Evolutionary conservation across 495 filamentous ascomycete genomes (phyloP).

Genomic region (Neurospora sp.): DNA sequence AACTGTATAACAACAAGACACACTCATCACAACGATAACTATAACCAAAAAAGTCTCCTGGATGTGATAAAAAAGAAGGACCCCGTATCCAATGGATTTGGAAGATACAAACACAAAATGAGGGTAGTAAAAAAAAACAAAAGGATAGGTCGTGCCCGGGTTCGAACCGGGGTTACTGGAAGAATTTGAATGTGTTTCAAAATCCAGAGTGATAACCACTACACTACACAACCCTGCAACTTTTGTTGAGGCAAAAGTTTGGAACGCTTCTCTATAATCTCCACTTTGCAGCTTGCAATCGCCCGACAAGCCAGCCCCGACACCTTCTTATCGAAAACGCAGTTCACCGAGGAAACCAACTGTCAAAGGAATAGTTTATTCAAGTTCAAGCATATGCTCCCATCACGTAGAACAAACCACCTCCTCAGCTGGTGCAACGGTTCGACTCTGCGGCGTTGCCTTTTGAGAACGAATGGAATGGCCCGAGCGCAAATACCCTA

Average conservation of each 20-base stretch:
- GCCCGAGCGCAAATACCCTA: not conserved
- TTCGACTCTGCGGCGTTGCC: not conserved
- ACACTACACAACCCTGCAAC: not conserved
- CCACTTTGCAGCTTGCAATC: not conserved
- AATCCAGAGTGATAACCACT: slow-evolving; percentile 1
- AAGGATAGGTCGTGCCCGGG: not conserved
- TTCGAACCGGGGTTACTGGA: not conserved
- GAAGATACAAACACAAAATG: not conserved
- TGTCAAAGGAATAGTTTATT: not conserved
- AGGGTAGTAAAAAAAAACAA: not conserved
- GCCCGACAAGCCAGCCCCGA: not conserved
- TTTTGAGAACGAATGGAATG: not conserved
- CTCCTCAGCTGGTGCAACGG: not conserved
- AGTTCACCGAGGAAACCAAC: not conserved
- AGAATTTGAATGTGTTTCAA: not conserved
- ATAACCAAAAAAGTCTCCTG: too few species aligned
- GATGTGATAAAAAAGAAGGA: not conserved
- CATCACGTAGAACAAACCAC: not conserved
- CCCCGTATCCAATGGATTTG: too few species aligned
- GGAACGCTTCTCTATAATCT: not conserved
- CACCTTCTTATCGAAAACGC: too few species aligned
- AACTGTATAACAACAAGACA: not conserved
- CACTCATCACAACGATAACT: not conserved
- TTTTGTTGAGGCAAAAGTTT: not conserved
- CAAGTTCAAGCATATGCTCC: not conserved